Conservation (phyloP, 768 basidiomycete genomes). For the Peribolospora kevripleyi region DNA sequence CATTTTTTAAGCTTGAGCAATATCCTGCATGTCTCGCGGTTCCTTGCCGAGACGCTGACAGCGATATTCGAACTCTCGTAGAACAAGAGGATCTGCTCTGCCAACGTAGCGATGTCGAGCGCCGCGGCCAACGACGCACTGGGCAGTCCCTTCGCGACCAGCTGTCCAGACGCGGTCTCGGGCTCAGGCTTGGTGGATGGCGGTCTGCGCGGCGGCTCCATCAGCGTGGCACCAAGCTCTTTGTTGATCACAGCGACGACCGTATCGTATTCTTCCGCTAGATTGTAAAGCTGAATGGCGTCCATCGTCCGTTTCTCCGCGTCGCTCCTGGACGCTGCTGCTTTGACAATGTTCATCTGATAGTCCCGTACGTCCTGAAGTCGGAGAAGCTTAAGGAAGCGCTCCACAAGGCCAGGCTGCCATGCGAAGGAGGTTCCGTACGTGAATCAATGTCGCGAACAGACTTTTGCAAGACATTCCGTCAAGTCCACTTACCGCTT, state of each 20-base stretch:
- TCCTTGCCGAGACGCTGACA: constrained; percentile 42
- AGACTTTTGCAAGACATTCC: not conserved
- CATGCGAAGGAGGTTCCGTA: not conserved
- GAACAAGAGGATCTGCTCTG: constrained; percentile 41
- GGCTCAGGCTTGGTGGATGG: constrained; percentile 10
- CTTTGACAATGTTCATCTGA: constrained; percentile 56
- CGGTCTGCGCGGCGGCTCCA: constrained; percentile 21
- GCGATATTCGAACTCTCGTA: constrained; percentile 35
- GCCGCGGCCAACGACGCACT: constrained; percentile 4
- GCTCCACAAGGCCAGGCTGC: constrained; percentile 70
- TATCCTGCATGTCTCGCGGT: constrained; percentile 27
- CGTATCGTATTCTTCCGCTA: constrained; percentile 69
- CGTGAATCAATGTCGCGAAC: not conserved
- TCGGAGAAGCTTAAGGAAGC: constrained; percentile 48
- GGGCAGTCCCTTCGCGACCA: constrained; percentile 8
- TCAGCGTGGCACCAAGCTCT: constrained; percentile 51
- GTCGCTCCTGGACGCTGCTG: constrained; percentile 57
- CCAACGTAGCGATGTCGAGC: constrained; percentile 12
- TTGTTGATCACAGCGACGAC: constrained; percentile 70
- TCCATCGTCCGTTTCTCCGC: constrained; percentile 63
- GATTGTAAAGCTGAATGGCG: constrained; percentile 84
- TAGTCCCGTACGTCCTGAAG: constrained; percentile 40
- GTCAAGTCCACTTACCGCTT: constrained; percentile 31
- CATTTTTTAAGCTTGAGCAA: constrained; percentile 61
- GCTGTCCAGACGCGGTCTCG: constrained; percentile 20